Evolutionary conservation across 116 monocot genomes (phyloP).

Genomic region (Dioscorea cayenensis): DNA sequence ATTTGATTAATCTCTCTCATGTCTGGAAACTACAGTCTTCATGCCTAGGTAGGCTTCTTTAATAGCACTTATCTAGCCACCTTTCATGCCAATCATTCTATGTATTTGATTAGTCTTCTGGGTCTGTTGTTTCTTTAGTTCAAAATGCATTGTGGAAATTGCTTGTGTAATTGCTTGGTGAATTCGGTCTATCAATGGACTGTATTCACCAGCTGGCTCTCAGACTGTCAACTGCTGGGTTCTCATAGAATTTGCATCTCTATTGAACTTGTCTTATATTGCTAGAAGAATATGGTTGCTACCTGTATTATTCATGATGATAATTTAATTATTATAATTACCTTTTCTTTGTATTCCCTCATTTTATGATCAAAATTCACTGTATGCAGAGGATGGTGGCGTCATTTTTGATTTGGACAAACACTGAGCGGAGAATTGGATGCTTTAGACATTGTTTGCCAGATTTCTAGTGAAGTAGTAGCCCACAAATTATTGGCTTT

Average conservation of each 20-base stretch:
- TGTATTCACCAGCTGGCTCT: background rate
- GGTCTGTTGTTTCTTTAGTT: too few relatives aligned
- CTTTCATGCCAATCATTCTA: background rate
- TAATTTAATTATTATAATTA: background rate
- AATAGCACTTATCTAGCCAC: too few relatives aligned
- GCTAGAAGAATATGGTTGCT: background rate
- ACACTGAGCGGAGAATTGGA: background rate
- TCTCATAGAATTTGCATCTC: background rate
- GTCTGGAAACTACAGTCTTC: background rate
- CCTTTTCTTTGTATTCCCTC: too few relatives aligned
- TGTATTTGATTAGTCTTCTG: background rate
- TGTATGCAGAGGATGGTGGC: constrained; percentile 31
- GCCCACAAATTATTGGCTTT: background rate
- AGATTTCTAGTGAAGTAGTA: too few relatives aligned
- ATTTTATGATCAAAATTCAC: too few relatives aligned
- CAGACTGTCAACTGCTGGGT: background rate
- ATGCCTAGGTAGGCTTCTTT: too few relatives aligned
- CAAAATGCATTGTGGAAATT: too few relatives aligned
- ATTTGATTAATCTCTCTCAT: background rate
- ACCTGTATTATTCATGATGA: background rate
- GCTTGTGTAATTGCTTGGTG: too few relatives aligned
- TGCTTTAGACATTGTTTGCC: background rate
- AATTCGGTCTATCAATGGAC: background rate
- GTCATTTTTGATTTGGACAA: constrained; percentile 28
- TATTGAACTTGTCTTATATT: background rate